phyloP scores from a whole-genome alignment of 148 eudicot species.

The Fallopia convolvulus region DNA sequence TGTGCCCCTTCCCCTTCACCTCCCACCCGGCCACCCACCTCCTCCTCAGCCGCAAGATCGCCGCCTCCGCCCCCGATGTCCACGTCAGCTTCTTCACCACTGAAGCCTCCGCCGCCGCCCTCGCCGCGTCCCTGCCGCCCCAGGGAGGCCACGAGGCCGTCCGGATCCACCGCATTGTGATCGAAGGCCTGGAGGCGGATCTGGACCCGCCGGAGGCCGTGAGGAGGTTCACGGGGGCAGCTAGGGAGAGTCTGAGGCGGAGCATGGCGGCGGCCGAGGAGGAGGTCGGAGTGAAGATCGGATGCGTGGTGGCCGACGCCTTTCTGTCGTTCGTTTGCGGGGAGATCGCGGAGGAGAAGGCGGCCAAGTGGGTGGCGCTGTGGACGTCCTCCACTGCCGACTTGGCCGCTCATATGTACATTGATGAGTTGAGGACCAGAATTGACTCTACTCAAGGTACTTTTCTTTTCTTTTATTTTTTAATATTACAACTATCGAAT shows the following conservation, averaged over 20 bases:
- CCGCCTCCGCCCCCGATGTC: neutral
- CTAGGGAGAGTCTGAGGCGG: conserved; percentile 15
- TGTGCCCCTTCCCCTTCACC: conserved; percentile 4
- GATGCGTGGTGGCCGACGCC: conserved; percentile 30
- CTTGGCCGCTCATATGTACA: conserved; percentile 24
- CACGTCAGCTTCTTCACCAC: conserved; percentile 21
- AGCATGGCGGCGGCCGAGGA: conserved; percentile 25
- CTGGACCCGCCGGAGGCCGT: conserved; percentile 18
- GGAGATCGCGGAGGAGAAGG: conserved; percentile 23
- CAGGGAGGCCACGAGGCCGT: neutral
- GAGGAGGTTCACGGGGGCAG: conserved; percentile 20
- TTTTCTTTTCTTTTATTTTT: neutral
- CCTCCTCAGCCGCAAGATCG: neutral
- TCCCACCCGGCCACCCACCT: conserved; percentile 13
- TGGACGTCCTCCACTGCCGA: conserved; percentile 20
- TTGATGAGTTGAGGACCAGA: conserved; percentile 30
- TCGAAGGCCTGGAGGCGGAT: neutral
- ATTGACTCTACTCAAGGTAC: conserved; percentile 20
- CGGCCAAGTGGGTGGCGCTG: conserved; percentile 29
- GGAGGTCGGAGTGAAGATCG: conserved; percentile 23
- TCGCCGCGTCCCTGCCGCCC: neutral
- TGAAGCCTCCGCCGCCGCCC: neutral
- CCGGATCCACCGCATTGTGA: neutral
- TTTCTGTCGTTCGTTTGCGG: conserved; percentile 27
- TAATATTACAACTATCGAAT: too few relatives aligned